Base-by-base conservation (phyloP, 2,329 filamentous ascomycete species). In the Arachnomyces sp. region DNA sequence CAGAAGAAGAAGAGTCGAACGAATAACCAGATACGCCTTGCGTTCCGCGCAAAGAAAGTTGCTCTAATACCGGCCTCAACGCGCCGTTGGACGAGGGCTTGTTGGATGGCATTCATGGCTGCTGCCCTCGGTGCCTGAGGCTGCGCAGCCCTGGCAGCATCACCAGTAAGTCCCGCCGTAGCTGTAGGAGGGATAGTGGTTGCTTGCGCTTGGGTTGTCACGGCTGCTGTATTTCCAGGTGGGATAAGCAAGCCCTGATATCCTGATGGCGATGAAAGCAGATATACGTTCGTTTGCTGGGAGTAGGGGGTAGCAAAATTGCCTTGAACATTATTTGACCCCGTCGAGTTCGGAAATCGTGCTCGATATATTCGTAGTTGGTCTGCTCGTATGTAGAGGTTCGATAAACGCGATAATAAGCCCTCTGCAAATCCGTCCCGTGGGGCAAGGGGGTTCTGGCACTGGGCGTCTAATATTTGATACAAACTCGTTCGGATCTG, bases 1-100 rank as follows among this genome's bases (percentile, higher is more conserved):
- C 72, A 68, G 51, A 80, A 76, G 43, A 74, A 69, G 42, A 74
- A 70, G 14, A 80, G 56, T 7, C 77, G 71, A 36, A 77, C 58
- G 16, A 79, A 67, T 2, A 79, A 65, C 77, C 77, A 81, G 16
- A 72, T 47, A 17, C 72, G 68, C 34, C 62, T 44, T 13, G 67
- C 45, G 33, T 66, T 55, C 34, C 68, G 64, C 2, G 54, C 60
- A 18, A 73, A 47, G 7, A 66, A 51, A 20, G 59, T 56, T 12
- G 62, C 58, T 51, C 48, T 29, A 49, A 43, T 17, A 31, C 47
- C 33, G 36, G 37, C 46, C 43, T 52, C 33, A 56, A 56, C 39
- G 63, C 58, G 7, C 58, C 40, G 2, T 57, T 43, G 12, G 20
- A 25, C 9, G 20, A 25, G 20, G 9, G 51, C 58, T 39, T 59